These are phyloP conservation scores for Vigna trinervia DNA, from an alignment of 306 rosid genomes.

Conservation along the genomic window DNA sequence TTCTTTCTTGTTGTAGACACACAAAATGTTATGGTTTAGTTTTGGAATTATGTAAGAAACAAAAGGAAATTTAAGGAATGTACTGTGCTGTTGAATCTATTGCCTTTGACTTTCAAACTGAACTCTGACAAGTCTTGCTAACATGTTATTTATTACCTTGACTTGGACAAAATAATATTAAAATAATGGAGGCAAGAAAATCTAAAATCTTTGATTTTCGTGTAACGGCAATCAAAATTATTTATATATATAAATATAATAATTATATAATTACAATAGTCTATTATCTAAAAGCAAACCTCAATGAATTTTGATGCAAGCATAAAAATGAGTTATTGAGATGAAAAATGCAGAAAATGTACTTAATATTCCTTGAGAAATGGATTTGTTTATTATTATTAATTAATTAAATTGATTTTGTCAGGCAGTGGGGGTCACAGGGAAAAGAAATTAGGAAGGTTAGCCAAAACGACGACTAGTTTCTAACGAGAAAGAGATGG, in stretches of 20 bases:
- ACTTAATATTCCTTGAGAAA: not conserved
- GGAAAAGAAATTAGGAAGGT: not conserved
- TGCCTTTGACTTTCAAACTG: conserved; percentile 26
- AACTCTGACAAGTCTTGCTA: conserved; percentile 28
- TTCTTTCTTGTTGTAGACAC: not conserved
- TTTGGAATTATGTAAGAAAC: not conserved
- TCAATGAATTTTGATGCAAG: too few relatives aligned
- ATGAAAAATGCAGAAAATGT: not conserved
- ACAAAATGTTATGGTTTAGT: not conserved
- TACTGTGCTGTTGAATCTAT: not conserved
- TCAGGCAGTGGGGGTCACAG: conserved; percentile 52
- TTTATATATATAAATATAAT: not conserved
- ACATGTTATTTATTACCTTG: not conserved
- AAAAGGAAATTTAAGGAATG: conserved; percentile 21
- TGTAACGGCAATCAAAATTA: not conserved
- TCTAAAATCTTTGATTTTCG: not conserved
- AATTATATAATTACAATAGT: not conserved
- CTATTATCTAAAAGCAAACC: too few relatives aligned
- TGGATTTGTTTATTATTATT: not conserved
- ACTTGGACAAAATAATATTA: not conserved
- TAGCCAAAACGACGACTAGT: conserved; percentile 7
- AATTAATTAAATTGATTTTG: conserved; percentile 4
- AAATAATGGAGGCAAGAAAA: not conserved
- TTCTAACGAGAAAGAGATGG: conserved; percentile 33
- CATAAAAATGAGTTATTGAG: too few relatives aligned